Conservation (phyloP, 1,284 basidiomycete genomes). For the Irpex lacteus region DNA sequence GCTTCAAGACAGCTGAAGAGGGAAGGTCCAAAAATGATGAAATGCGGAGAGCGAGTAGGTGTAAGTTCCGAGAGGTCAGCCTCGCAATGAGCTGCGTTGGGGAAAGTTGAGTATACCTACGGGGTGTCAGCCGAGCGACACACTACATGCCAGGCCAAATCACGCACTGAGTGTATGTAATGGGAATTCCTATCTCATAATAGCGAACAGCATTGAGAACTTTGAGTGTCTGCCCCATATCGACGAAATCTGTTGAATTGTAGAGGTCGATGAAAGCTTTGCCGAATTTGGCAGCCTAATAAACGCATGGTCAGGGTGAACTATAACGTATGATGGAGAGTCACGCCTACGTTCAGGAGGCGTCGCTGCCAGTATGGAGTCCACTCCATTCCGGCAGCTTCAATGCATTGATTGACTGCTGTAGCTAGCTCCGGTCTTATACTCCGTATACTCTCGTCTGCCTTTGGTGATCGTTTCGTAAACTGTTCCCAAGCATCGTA, state of each 20-base stretch:
- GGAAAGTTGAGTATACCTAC: conserved; percentile 75
- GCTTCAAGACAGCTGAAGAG: conserved; percentile 86
- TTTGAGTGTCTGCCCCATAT: conserved; percentile 89
- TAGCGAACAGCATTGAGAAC: conserved; percentile 93
- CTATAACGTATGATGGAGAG: background rate
- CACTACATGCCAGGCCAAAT: background rate
- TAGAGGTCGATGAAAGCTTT: conserved; percentile 91
- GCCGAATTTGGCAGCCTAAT: conserved; percentile 91
- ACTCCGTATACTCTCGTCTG: conserved; percentile 89
- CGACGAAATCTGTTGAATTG: conserved; percentile 87
- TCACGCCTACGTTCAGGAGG: conserved; percentile 71
- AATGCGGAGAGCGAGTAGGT: conserved; percentile 91
- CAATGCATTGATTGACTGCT: conserved; percentile 91
- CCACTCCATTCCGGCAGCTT: conserved; percentile 92
- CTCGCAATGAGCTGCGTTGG: conserved; percentile 80
- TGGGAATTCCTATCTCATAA: conserved; percentile 90
- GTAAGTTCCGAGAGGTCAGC: conserved; percentile 84
- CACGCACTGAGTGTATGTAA: conserved; percentile 85
- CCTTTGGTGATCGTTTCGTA: conserved; percentile 78
- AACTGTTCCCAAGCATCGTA: conserved; percentile 94
- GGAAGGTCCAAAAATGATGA: conserved; percentile 82
- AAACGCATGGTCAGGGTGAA: conserved; percentile 8
- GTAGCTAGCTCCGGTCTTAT: conserved; percentile 84
- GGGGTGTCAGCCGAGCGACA: conserved; percentile 6
- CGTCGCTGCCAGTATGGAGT: conserved; percentile 87